Percentiles rank a stretch among this genome's conserved stretches.
These are phyloP conservation scores for Aristolochia californica DNA, from an alignment of 164 flowering plant genomes.

Conservation along the genomic window DNA sequence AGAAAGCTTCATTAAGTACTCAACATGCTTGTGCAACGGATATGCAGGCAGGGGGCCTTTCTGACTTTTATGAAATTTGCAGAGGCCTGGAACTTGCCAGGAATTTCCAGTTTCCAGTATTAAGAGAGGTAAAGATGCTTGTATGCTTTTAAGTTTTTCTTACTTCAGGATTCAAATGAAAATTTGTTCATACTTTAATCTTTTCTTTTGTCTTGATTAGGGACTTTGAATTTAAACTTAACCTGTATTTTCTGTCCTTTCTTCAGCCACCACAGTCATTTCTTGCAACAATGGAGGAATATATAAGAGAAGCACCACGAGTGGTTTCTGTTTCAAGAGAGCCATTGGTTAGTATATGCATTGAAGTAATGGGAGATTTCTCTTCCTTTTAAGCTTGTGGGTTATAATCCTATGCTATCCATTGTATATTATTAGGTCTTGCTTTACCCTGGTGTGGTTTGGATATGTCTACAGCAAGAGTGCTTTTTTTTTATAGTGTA, in stretches of 20 bases:
- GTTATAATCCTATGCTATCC: too few species aligned
- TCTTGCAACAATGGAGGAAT: conserved; percentile 97
- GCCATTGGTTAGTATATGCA: conserved; percentile 54
- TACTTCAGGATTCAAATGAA: too few species aligned
- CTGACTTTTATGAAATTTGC: conserved; percentile 90
- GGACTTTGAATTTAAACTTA: not conserved
- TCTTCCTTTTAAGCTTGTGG: too few species aligned
- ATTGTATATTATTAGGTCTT: too few species aligned
- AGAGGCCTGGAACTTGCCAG: conserved; percentile 96
- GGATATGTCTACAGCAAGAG: too few species aligned
- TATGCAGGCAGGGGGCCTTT: conserved; percentile 74
- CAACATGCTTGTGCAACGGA: not conserved
- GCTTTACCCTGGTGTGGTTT: too few species aligned
- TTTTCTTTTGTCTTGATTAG: not conserved
- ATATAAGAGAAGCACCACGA: conserved; percentile 92
- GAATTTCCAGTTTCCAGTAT: conserved; percentile 91
- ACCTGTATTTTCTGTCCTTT: conserved; percentile 1
- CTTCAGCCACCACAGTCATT: conserved; percentile 96
- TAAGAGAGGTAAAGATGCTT: conserved; percentile 63
- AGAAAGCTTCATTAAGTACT: too few species aligned
- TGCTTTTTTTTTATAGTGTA: too few species aligned
- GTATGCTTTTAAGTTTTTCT: not conserved
- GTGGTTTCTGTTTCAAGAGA: conserved; percentile 66
- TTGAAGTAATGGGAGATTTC: too few species aligned
- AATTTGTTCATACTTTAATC: not conserved